A percentile compares a stretch with the other conserved stretches of the same genome.
These are phyloP conservation scores for Aspergillaceae sp. DNA, from an alignment of 2,329 filamentous ascomycete species.

Conservation along the genomic window DNA sequence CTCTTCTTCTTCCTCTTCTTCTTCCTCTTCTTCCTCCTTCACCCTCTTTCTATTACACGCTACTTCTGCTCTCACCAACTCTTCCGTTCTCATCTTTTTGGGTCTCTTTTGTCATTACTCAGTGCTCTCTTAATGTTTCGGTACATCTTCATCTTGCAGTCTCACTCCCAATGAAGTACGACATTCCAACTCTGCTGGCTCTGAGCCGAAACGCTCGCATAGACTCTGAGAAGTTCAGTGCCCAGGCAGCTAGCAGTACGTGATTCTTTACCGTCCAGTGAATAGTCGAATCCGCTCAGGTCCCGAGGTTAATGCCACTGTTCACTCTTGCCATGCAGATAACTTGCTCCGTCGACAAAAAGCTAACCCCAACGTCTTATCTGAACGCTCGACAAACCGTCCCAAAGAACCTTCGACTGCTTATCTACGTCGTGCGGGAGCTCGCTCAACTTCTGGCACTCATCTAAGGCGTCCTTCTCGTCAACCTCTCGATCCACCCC, in stretches of 20 bases:
- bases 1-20: slow-evolving; percentile 6
- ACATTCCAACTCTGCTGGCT: slow-evolving; percentile 29
- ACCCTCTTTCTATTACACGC: slow-evolving; percentile 1
- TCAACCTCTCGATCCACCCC: slow-evolving; percentile 27
- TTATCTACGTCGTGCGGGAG: slow-evolving; percentile 13
- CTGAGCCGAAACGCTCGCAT: slow-evolving; percentile 21
- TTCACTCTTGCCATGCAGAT: slow-evolving; percentile 8
- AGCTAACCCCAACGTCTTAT: slow-evolving; percentile 13
- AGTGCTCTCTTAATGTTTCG: slow-evolving; percentile 3
- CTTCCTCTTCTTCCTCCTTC: background rate
- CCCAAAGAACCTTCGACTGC: slow-evolving; percentile 14
- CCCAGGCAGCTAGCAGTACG: slow-evolving; percentile 25
- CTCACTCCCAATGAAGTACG: slow-evolving; percentile 25
- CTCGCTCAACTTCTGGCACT: slow-evolving; percentile 8
- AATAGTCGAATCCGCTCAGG: background rate
- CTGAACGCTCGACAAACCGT: slow-evolving; percentile 19
- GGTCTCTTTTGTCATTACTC: too few species aligned
- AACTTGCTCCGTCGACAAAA: slow-evolving; percentile 16
- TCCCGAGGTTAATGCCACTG: background rate
- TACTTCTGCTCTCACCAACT: slow-evolving; percentile 1
- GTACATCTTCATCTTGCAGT: background rate
- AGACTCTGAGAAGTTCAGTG: slow-evolving; percentile 18
- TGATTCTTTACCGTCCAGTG: background rate
- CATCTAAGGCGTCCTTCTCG: slow-evolving; percentile 16
- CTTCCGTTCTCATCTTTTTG: background rate